Base-by-base conservation (phyloP, 1,139 yeast genomes). In the Debaryomyces sp. region DNA sequence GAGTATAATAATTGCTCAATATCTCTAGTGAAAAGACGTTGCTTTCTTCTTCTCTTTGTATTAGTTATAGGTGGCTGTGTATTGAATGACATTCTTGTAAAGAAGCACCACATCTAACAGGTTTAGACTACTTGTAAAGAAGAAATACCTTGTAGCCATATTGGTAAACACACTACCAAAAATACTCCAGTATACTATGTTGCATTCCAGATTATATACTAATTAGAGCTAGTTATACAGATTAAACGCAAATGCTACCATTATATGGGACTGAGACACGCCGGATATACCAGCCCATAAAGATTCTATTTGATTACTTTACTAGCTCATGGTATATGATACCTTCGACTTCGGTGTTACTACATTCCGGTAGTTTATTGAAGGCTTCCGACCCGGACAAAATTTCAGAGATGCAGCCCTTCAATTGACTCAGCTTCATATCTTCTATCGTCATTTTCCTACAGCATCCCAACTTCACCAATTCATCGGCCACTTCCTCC, bases 1-100 rank as follows among this genome's bases (percentile, higher is more conserved):
- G 97, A 92, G 61, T 84, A 92, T 50, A 92, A 71, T 42, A 92
- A 70, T 9, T 90, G 83, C 56, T 87, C 87, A 27, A 88, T 84
- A 58, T 86, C 91, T 45, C 78, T 81, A 26, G 84, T 72, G 66
- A 86, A 86, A 17, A 83, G 68, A 38, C 67, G 60, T 61, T 78
- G 66, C 48, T 68, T 70, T 54, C 69, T 63, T 48, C 73, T 66
- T 51, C 71, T 60, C 37, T 44, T 46, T 5, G 32, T 36, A 17
- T 18, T 38, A 8, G 41, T 26, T 27, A 41, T 29, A 9, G 44
- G 37, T 12, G 15, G 13, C 13, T 41, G 43, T 8, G 36, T 18
- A 21, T 41, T 41, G 27, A 18, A 41, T 9, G 43, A 41, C 43
- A 41, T 41, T 18, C 10, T 35, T 35, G 39, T 22, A n/a, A 35